phyloP scores from a whole-genome alignment of 225 moss, liverwort and hornwort genomes.

The Takakia lepidozioides region DNA sequence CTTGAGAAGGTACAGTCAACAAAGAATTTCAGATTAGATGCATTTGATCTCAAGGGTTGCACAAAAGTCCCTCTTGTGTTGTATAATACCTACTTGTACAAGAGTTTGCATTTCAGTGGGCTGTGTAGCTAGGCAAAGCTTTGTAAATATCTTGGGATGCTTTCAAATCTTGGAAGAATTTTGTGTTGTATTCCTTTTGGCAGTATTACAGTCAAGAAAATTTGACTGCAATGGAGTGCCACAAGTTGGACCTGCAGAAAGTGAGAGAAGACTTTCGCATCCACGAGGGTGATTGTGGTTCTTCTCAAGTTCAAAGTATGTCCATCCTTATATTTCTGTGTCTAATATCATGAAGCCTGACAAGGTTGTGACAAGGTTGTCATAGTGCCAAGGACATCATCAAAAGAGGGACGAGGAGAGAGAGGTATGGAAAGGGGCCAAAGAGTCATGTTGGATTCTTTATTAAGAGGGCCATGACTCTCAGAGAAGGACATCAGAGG shows the following conservation, averaged over 20 bases:
- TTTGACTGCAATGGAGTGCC: constrained; percentile 69
- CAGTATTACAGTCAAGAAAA: constrained; percentile 79
- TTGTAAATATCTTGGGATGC: background rate
- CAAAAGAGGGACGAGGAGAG: background rate
- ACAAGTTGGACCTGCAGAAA: constrained; percentile 60
- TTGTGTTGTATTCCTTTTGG: constrained; percentile 2
- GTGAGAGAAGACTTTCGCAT: constrained; percentile 70
- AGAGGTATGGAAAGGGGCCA: background rate
- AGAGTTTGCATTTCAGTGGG: no score
- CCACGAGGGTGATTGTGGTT: constrained; percentile 88
- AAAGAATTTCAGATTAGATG: background rate
- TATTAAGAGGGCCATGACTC: no score
- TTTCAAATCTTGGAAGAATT: background rate
- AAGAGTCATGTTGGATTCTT: no score
- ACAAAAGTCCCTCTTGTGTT: no score
- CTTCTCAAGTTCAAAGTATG: constrained; percentile 93
- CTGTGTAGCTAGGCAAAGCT: no score
- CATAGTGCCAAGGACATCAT: background rate
- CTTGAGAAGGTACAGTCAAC: constrained; percentile 48
- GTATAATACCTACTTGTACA: no score
- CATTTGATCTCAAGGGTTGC: background rate
- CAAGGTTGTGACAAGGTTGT: background rate
- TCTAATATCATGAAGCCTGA: background rate
- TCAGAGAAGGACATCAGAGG: no score
- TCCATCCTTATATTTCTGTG: background rate